A percentile compares a stretch with the other conserved stretches of the same genome.
These are phyloP conservation scores for Prunus fruticosa DNA, from an alignment of 306 rosid genomes.

Conservation along the genomic window DNA sequence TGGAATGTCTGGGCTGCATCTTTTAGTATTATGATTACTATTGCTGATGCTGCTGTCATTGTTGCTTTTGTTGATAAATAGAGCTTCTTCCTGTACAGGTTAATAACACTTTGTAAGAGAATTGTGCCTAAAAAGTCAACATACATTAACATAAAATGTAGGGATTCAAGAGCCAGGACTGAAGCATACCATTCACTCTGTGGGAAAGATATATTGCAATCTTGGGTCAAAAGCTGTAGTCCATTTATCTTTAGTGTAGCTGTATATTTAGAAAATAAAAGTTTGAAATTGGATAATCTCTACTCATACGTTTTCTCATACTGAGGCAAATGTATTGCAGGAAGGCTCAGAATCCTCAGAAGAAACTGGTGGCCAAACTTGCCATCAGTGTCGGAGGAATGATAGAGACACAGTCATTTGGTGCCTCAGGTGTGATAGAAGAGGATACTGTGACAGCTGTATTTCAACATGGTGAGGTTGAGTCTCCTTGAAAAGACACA, in stretches of 20 bases:
- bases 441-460: slow-evolving; percentile 87
- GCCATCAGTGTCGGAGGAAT: slow-evolving; percentile 86
- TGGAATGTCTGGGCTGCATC: slow-evolving; percentile 15
- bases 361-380: slow-evolving; percentile 71
- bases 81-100: neutral
- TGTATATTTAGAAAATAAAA: neutral
- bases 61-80: neutral
- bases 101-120: neutral
- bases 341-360: slow-evolving; percentile 66
- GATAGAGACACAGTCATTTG: slow-evolving; percentile 62
- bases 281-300: neutral
- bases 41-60: neutral
- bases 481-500: slow-evolving; percentile 5
- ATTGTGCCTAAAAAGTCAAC: neutral
- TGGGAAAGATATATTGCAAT: neutral
- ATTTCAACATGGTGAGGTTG: slow-evolving; percentile 63
- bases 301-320: neutral
- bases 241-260: neutral
- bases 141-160: neutral
- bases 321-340: slow-evolving; percentile 42
- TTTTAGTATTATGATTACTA: neutral
- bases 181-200: neutral
- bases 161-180: neutral
- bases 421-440: slow-evolving; percentile 79
- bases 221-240: neutral